Conservation (phyloP, 371 early-diverging fungal species). For the Mucor lusitanicus region DNA sequence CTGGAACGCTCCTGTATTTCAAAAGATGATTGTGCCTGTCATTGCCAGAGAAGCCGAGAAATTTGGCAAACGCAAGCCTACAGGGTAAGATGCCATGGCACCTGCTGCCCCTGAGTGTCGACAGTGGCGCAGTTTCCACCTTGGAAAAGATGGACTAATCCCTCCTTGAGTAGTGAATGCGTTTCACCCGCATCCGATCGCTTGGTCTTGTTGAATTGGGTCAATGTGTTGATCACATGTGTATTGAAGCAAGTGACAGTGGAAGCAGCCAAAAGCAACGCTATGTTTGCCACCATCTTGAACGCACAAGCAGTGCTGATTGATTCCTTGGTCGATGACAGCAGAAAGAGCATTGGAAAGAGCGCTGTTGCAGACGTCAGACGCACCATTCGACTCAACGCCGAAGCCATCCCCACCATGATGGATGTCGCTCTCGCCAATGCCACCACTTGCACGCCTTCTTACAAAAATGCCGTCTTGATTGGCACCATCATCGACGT, state of each 20-base stretch:
- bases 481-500: conserved; percentile 61
- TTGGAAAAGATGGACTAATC: not conserved
- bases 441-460: conserved; percentile 45
- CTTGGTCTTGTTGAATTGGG: conserved; percentile 64
- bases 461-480: conserved; percentile 59
- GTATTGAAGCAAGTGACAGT: conserved; percentile 28
- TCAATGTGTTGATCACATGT: conserved; percentile 48
- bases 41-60: conserved; percentile 57
- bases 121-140: conserved; percentile 15
- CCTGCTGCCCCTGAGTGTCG: not conserved
- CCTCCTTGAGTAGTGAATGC: conserved; percentile 31
- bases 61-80: conserved; percentile 50
- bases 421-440: conserved; percentile 47
- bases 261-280: conserved; percentile 23
- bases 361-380: conserved; percentile 61
- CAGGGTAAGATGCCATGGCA: conserved; percentile 38
- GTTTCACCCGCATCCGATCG: conserved; percentile 58
- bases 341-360: conserved; percentile 46
- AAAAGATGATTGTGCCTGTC: conserved; percentile 55
- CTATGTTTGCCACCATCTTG: conserved; percentile 38
- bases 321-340: conserved; percentile 50
- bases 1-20: conserved; percentile 62
- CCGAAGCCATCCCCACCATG: conserved; percentile 48
- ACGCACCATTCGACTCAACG: conserved; percentile 59
- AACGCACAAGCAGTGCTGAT: conserved; percentile 58